Evolutionary conservation across 1,284 basidiomycete species (phyloP).

Genomic region (Rhodotorula sp.): DNA sequence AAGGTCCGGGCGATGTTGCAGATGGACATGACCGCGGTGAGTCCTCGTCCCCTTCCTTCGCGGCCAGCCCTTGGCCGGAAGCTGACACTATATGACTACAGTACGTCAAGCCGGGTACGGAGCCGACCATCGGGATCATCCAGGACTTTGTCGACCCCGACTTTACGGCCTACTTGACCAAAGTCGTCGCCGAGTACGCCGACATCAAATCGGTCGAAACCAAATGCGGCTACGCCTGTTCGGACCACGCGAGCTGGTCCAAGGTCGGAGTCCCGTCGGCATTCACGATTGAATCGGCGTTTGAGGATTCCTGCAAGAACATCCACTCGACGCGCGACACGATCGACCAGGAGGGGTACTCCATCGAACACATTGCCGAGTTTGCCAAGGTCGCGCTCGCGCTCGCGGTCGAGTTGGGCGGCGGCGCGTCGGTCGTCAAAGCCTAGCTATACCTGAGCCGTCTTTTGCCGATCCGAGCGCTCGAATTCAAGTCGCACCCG

Average conservation of each 20-base stretch:
- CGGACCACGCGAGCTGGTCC: constrained; percentile 58
- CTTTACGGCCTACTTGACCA: constrained; percentile 73
- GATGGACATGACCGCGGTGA: constrained; percentile 42
- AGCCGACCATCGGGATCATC: constrained; percentile 86
- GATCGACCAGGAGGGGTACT: constrained; percentile 77
- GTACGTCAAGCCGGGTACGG: constrained; percentile 76
- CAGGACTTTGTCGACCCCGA: constrained; percentile 76
- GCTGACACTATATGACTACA: background rate
- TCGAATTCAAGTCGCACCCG: too few species aligned
- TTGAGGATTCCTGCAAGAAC: constrained; percentile 31
- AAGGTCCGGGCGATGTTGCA: constrained; percentile 67
- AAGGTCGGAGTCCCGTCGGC: constrained; percentile 50
- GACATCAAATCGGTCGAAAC: constrained; percentile 26
- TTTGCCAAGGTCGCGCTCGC: constrained; percentile 32
- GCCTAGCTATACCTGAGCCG: background rate
- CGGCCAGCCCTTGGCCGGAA: background rate
- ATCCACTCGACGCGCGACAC: constrained; percentile 81
- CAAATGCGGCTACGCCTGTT: constrained; percentile 92
- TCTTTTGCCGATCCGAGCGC: too few species aligned
- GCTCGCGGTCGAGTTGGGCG: constrained; percentile 31
- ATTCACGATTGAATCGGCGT: constrained; percentile 47
- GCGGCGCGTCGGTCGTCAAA: constrained; percentile 21
- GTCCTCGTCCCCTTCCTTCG: background rate
- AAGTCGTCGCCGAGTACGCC: constrained; percentile 66
- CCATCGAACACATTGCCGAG: constrained; percentile 55